These are phyloP conservation scores for Capsicum baccatum DNA, from an alignment of 257 asterid genomes.

Conservation along the genomic window DNA sequence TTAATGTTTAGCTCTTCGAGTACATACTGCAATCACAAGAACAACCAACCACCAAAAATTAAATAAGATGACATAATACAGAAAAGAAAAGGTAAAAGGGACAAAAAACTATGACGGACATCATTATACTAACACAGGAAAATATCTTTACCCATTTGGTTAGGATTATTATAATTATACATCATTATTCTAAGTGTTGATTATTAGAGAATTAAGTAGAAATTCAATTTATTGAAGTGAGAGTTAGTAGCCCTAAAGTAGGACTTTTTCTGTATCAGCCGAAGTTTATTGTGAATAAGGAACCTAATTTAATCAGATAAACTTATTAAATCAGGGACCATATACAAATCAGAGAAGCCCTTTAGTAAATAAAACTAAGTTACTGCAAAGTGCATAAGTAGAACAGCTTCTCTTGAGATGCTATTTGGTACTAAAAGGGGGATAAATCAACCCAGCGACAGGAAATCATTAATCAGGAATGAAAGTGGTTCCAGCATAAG, in stretches of 20 bases:
- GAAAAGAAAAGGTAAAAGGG: neutral
- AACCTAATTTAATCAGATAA: neutral
- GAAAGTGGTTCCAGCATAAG: neutral
- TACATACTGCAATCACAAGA: conserved; percentile 53
- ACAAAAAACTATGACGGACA: neutral
- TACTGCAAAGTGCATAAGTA: neutral
- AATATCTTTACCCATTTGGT: neutral
- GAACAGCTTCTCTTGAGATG: neutral
- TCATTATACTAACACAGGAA: neutral
- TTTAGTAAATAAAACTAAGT: neutral
- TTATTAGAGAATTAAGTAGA: neutral
- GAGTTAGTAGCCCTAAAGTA: neutral
- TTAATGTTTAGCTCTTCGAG: conserved; percentile 93
- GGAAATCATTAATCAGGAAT: neutral
- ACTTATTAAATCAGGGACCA: neutral
- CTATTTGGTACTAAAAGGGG: neutral
- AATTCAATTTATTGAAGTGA: neutral
- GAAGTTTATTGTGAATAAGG: conserved; percentile 5
- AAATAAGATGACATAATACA: neutral
- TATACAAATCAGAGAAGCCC: neutral
- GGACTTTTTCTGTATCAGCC: neutral
- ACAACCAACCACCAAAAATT: neutral
- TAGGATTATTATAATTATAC: neutral
- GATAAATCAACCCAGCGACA: neutral
- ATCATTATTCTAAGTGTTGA: neutral